Evolutionary conservation across 495 filamentous ascomycete species (phyloP).

Genomic region (Neurospora sp.): DNA sequence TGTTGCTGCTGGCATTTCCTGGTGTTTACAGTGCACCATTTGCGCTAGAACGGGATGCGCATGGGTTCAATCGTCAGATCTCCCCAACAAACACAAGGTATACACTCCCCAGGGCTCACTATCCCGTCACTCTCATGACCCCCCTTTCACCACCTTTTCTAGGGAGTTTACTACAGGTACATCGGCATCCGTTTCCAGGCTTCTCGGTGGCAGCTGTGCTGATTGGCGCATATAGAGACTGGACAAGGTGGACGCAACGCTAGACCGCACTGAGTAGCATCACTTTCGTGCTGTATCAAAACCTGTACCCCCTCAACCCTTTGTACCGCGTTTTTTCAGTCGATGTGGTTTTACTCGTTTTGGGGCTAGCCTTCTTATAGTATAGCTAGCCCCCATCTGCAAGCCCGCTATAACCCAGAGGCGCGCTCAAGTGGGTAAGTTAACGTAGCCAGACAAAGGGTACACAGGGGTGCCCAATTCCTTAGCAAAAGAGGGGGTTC

Average conservation of each 20-base stretch:
- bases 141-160: neutral
- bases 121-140: neutral
- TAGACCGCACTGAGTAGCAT: neutral
- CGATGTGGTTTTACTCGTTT: too few relatives aligned
- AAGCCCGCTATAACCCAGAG: too few relatives aligned
- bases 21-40: neutral
- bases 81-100: neutral
- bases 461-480: neutral
- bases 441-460: too few relatives aligned
- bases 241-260: constrained; percentile 8
- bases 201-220: constrained; percentile 8
- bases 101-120: neutral
- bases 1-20: neutral
- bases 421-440: too few relatives aligned
- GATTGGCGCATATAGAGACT: constrained; percentile 4
- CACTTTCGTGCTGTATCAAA: neutral
- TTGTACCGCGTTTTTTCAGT: neutral
- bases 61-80: neutral
- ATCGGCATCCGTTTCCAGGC: constrained; percentile 2
- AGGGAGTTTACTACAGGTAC: neutral
- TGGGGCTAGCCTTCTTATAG: too few relatives aligned
- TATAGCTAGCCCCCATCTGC: too few relatives aligned
- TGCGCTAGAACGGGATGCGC: neutral
- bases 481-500: neutral
- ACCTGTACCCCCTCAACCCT: constrained; percentile 13